Evolutionary conservation across 2,329 filamentous ascomycete species (phyloP).

Genomic region (Helminthosporium solani): DNA sequence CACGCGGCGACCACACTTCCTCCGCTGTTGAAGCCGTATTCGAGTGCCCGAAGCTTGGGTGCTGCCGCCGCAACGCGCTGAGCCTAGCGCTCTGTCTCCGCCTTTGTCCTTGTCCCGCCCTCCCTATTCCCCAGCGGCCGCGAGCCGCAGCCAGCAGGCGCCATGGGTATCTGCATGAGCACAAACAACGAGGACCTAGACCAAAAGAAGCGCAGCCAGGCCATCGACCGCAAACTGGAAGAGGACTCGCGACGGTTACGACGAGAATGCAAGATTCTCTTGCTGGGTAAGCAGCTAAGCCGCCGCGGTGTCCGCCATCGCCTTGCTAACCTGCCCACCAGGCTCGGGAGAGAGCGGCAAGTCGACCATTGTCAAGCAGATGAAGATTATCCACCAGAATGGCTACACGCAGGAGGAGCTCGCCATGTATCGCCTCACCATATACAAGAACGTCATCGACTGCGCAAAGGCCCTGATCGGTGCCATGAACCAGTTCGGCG

Average conservation of each 20-base stretch:
- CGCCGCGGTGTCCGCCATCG: background rate
- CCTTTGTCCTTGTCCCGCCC: slow-evolving; percentile 23
- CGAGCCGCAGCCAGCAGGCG: slow-evolving; percentile 40
- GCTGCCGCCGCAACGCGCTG: slow-evolving; percentile 31
- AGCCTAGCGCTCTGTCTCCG: slow-evolving; percentile 27
- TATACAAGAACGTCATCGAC: slow-evolving; percentile 97
- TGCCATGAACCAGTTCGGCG: slow-evolving; percentile 88
- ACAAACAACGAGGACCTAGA: slow-evolving; percentile 82
- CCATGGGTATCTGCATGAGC: slow-evolving; percentile 94
- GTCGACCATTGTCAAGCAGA: slow-evolving; percentile 99
- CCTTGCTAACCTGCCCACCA: slow-evolving; percentile 46
- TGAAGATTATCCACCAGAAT: slow-evolving; percentile 99
- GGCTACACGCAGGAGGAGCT: slow-evolving; percentile 94
- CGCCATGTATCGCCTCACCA: slow-evolving; percentile 88
- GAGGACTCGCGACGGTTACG: slow-evolving; percentile 91
- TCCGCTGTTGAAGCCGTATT: slow-evolving; percentile 22
- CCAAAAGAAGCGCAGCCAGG: slow-evolving; percentile 93
- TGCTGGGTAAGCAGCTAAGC: slow-evolving; percentile 69
- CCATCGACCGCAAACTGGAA: slow-evolving; percentile 89
- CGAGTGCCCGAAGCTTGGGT: background rate
- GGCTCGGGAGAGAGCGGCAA: slow-evolving; percentile 98
- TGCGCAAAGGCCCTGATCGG: slow-evolving; percentile 91
- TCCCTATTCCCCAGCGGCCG: slow-evolving; percentile 28
- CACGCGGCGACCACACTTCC: slow-evolving; percentile 21
- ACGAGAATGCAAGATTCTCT: slow-evolving; percentile 97